Conservation (phyloP, 306 rosid genomes). For the Quercus variabilis region DNA sequence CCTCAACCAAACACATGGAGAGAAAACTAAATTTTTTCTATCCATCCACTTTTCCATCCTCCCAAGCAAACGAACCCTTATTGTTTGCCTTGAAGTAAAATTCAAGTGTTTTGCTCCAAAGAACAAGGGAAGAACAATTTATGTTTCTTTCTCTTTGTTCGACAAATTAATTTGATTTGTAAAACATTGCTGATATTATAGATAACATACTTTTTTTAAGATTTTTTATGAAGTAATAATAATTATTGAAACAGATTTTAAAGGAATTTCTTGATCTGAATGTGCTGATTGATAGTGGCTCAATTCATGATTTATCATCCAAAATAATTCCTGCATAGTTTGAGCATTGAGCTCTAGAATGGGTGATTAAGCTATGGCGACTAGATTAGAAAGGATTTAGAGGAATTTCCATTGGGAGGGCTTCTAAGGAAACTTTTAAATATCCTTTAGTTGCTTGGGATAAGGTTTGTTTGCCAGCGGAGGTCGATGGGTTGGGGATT, state of each 20-base stretch:
- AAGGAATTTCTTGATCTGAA: not conserved
- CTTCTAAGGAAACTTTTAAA: no score
- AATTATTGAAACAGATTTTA: no score
- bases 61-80: not conserved
- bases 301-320: not conserved
- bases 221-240: not conserved
- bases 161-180: not conserved
- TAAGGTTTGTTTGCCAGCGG: no score
- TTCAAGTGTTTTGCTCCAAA: not conserved
- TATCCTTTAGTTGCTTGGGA: no score
- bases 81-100: not conserved
- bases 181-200: not conserved
- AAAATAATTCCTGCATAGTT: not conserved
- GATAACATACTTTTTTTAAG: not conserved
- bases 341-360: not conserved
- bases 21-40: no score
- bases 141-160: not conserved
- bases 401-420: no score
- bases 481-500: no score
- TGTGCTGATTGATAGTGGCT: not conserved
- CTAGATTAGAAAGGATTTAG: no score
- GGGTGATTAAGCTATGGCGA: not conserved
- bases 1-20: no score
- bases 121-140: no score
- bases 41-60: no score